These are phyloP conservation scores for Claviceps africana DNA, from an alignment of 2,329 filamentous ascomycete species.

Conservation along the genomic window DNA sequence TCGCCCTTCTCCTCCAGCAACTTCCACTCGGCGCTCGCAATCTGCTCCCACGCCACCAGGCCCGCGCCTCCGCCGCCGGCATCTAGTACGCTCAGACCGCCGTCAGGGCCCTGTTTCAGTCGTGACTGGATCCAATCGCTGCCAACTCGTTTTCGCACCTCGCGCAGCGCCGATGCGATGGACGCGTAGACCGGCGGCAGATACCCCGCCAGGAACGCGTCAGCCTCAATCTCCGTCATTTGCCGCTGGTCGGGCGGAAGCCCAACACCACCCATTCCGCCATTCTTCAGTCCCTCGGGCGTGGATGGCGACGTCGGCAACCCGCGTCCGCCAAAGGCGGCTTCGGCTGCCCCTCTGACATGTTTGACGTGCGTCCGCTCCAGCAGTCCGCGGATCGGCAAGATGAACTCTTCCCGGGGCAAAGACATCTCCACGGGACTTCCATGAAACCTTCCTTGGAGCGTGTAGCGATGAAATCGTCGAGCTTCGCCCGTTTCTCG, in stretches of 20 bases:
- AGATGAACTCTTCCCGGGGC: slow-evolving; percentile 53
- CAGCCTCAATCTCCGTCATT: slow-evolving; percentile 64
- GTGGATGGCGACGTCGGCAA: slow-evolving; percentile 68
- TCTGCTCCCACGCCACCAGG: slow-evolving; percentile 60
- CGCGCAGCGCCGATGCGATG: slow-evolving; percentile 52
- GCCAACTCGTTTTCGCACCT: slow-evolving; percentile 61
- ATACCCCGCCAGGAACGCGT: slow-evolving; percentile 55
- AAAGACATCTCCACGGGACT: slow-evolving; percentile 61
- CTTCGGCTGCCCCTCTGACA: slow-evolving; percentile 55
- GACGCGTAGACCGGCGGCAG: slow-evolving; percentile 60
- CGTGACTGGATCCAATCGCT: slow-evolving; percentile 54
- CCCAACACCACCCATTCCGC: slow-evolving; percentile 50
- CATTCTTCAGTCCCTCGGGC: slow-evolving; percentile 39
- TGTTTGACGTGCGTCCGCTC: slow-evolving; percentile 58
- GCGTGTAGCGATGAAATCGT: slow-evolving; percentile 61
- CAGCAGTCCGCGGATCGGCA: slow-evolving; percentile 57
- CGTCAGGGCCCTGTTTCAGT: slow-evolving; percentile 40
- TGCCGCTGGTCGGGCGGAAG: slow-evolving; percentile 48
- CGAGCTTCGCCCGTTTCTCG: slow-evolving; percentile 19
- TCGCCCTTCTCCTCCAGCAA: slow-evolving; percentile 42
- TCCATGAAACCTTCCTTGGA: slow-evolving; percentile 60
- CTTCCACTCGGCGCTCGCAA: slow-evolving; percentile 71
- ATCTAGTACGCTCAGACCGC: slow-evolving; percentile 54
- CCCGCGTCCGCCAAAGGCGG: slow-evolving; percentile 59
- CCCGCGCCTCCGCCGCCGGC: slow-evolving; percentile 61